Base-by-base conservation (phyloP, 495 filamentous ascomycete species). In the Xylaria curta region DNA sequence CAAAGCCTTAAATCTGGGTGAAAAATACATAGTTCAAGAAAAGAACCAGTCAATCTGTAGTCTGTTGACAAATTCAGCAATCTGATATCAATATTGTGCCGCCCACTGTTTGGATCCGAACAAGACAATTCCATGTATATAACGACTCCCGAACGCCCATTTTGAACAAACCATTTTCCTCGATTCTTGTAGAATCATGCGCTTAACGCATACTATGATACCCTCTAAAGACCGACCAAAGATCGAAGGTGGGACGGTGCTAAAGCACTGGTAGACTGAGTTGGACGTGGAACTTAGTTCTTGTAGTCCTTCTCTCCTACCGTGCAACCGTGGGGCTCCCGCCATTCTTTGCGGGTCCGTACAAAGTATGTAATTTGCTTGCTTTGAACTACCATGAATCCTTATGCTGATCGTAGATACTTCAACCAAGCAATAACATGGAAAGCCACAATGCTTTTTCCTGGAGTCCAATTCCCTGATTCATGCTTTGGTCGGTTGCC, bases 361-460 rank as follows among this genome's bases (percentile, higher is more conserved):
- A 56, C 19, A 56, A 42, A 53, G 49, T 21, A 56, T 9, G 38
- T 59, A 59, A 46, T 28, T 21, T 46, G 38, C 38, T 69, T 47
- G 21, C 19, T 49, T 33, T 51, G 10, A 56, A 60, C 10, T 46
- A 59, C 66, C 26, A 46, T 46, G 54, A 46, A 36, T 12, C 19
- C 24, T 42, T 60, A 19, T 61, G 42, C 56, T 49, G 17, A 28
- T 51, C 31, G 40, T 69, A 47, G 31, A 13, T 49, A 54, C 49
- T 38, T 3, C n/a, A 49, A 60, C 21, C 42, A 67, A 67, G 46
- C 65, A 33, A 36, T 54, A 67, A 49, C 15, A 61, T 46, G 28
- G 56, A 60, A 60, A 61, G 54, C 42, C 56, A 69, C n/a, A 54
- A 54, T 67, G 47, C 65, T 56, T 67, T 67, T 67, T 51, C 64